These are phyloP conservation scores for Suillus occidentalis DNA, from an alignment of 768 basidiomycete species.

Conservation along the genomic window DNA sequence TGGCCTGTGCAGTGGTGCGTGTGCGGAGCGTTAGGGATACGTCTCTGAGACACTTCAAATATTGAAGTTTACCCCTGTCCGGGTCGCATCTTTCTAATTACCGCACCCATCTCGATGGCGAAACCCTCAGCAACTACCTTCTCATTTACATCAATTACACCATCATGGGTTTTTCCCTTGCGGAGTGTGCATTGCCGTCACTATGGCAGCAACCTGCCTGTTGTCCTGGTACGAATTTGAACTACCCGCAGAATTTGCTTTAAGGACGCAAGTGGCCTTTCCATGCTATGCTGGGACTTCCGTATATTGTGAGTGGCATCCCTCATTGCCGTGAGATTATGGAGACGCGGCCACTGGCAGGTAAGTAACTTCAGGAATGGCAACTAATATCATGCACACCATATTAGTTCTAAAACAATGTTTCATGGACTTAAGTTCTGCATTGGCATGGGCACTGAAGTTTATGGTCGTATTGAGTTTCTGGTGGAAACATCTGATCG, in stretches of 20 bases:
- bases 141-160: not conserved
- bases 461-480: not conserved
- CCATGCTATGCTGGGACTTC: not conserved
- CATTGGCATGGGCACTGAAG: not conserved
- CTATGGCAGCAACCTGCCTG: not conserved
- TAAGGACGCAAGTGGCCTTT: not conserved
- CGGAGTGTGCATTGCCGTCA: not conserved
- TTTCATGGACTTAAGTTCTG: too few relatives aligned
- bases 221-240: not conserved
- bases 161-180: not conserved
- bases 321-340: too few relatives aligned
- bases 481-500: not conserved
- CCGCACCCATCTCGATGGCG: too few relatives aligned
- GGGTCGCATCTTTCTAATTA: too few relatives aligned
- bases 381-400: not conserved
- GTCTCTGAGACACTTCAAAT: slow-evolving; percentile 40
- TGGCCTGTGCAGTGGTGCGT: slow-evolving; percentile 80
- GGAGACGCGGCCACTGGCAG: not conserved
- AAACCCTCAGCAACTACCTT: too few relatives aligned
- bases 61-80: too few relatives aligned
- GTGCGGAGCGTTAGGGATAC: slow-evolving; percentile 65
- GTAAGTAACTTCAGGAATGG: not conserved
- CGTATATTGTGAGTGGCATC: not conserved
- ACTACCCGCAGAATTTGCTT: not conserved
- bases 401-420: not conserved